phyloP scores from a whole-genome alignment of 192 early-diverging fungal species.

The Kappamyces sp. region DNA sequence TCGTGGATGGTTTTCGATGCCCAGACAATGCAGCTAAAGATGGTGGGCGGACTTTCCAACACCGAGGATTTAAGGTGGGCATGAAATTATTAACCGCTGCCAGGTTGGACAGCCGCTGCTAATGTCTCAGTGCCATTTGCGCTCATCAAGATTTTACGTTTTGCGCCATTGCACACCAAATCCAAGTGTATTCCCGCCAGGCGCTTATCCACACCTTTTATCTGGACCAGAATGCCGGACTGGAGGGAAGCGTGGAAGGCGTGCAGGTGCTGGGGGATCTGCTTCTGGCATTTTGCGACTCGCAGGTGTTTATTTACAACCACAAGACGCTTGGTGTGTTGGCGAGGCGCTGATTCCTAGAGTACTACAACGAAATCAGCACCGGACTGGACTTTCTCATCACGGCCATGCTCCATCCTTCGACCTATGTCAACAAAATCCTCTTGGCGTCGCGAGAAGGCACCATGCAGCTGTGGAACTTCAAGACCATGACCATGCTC shows the following conservation, averaged over 20 bases:
- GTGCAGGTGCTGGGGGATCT: slow-evolving; percentile 63
- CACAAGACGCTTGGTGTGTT: slow-evolving; percentile 54
- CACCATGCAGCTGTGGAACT: slow-evolving; percentile 91
- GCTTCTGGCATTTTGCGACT: slow-evolving; percentile 69
- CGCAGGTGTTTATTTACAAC: slow-evolving; percentile 78
- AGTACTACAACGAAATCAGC: too few species aligned
- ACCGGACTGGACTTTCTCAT: slow-evolving; percentile 11
- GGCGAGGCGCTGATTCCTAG: not conserved
- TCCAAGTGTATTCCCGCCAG: not conserved
- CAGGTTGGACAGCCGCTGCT: not conserved
- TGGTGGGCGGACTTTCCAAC: slow-evolving; percentile 44
- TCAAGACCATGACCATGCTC: slow-evolving; percentile 65
- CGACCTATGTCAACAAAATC: slow-evolving; percentile 97
- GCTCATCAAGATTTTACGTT: too few species aligned
- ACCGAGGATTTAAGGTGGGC: not conserved
- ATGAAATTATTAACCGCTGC: not conserved
- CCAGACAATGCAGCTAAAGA: slow-evolving; percentile 69
- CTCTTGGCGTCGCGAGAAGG: slow-evolving; percentile 81
- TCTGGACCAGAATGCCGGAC: slow-evolving; percentile 12
- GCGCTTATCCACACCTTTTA: slow-evolving; percentile 9
- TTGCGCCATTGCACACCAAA: not conserved
- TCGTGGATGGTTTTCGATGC: slow-evolving; percentile 87
- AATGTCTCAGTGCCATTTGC: too few species aligned
- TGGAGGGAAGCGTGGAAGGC: not conserved
- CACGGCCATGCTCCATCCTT: slow-evolving; percentile 80